Base-by-base conservation (phyloP, 163 green algal genomes). In the Volvox carteri region DNA sequence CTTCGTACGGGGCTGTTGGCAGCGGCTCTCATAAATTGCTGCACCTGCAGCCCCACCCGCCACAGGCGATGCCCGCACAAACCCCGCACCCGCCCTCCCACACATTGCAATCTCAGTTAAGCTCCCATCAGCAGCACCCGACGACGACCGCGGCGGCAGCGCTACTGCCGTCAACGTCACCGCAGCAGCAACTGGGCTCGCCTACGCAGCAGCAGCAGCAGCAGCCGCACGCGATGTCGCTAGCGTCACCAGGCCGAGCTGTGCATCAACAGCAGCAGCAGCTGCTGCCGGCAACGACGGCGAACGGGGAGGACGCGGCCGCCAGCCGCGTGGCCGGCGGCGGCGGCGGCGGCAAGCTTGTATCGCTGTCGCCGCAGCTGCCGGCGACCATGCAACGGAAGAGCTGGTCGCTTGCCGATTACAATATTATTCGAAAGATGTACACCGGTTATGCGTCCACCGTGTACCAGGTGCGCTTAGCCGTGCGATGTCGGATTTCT, bases 361-460 rank as follows among this genome's bases (percentile, higher is more conserved):
- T 95, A 8, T 88, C 92, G 0, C 23, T 95, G 28, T 90, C 86
- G 35, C 87, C 84, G 33, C 85, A 93, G 74, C 79, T 95, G 48
- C 93, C 92, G 1, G 86, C 78, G 33, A 78, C 62, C 60, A 95
- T 95, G 92, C 83, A 93, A n/a, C 90, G 93, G 35, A 90, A 87
- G 54, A 87, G 91, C 58, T 95, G 93, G 93, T 90, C 85, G 48
- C 83, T 95, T 16, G 83, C 87, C 1, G 93, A 95, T 65, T 95
- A 94, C 86, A 86, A 78, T 39, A 92, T 95, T 54, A 84, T 91
- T 16, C 77, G 93, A 39, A 95, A 95, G 84, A 92, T 95, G 87
- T 95, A 95, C 86, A 95, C 91, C 2, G 93, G 93, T 9, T 95
- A 95, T 46, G 91, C 91, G 0, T 92, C 88, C 6, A 94, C 88